Base-by-base conservation (phyloP, 2,329 filamentous ascomycete genomes). In the Colletotrichum acutatum region DNA sequence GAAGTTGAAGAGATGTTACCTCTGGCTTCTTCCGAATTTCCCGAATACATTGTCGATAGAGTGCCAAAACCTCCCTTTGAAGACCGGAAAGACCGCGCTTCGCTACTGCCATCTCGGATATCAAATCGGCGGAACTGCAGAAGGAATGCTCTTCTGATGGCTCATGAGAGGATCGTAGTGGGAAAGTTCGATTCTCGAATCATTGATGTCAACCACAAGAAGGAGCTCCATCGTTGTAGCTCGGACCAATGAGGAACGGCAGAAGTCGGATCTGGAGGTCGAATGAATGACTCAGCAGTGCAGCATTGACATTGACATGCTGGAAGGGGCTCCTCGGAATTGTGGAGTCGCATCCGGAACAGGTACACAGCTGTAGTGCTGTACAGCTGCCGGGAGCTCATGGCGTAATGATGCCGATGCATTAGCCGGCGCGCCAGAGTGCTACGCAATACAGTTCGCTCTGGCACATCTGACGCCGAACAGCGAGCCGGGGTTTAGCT, bases 1-100 rank as follows among this genome's bases (percentile, higher is more conserved):
- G 14, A 34, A 19, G 12, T 4, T 12, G 14, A 37, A 32, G 46
- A 24, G 14, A 24, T 61, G 78, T 74, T 82, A 96, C 94, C 78
- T 84, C 80, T 62, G 95, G 95, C 82, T 99, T 98, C 79, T 91
- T 92, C 73, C 92, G 90, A 72, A 93, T 91, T 79, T 94, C 94
- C 72, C 95, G 90, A 30, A 99, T 86, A 78, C 96, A 98, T 80
- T 91, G 90, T 71, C 96, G 91, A 82, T 98, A 99, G 16, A 99
- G 89, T 42, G 91, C 88, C 64, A 98, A 83, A 4, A 98, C 96
- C 79, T 98, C 95, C 78, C 90, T 92, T 81, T 98, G 96, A n/a
- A 98, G 86, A 46, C 97, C 97, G 8, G 95, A 97, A 30, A 95
- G 86, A 77, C 91, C 74, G 16, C 73, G 60, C 54, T 62, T 70